Evolutionary conservation across 1,139 yeast species (phyloP).

Genomic region (Yamadazyma songkhlaensis): DNA sequence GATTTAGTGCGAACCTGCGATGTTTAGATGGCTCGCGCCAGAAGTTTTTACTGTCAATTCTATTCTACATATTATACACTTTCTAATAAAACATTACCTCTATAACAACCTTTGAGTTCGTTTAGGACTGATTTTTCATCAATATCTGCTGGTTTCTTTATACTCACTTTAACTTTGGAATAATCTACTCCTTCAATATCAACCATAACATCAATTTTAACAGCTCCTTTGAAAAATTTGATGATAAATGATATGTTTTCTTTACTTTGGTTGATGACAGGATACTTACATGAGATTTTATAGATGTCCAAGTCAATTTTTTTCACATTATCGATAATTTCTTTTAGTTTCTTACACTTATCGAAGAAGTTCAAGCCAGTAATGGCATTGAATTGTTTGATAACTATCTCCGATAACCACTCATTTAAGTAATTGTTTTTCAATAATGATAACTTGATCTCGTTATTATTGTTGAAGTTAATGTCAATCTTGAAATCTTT

Average conservation of each 20-base stretch:
- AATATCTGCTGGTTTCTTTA: too few relatives aligned
- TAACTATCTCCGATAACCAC: constrained; percentile 10
- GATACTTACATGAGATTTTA: constrained; percentile 27
- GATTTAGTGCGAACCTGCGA: too few relatives aligned
- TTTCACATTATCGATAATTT: constrained; percentile 14
- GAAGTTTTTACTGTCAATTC: too few relatives aligned
- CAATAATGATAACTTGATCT: constrained; percentile 1
- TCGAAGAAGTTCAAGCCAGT: constrained; percentile 12
- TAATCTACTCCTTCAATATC: constrained; percentile 2
- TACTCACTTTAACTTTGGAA: not conserved
- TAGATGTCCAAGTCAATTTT: constrained; percentile 27
- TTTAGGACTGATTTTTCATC: not conserved
- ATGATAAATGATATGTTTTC: constrained; percentile 10
- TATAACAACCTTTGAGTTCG: constrained; percentile 4
- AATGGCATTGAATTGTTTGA: constrained; percentile 13
- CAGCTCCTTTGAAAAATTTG: constrained; percentile 9
- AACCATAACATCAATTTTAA: constrained; percentile 4
- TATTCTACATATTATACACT: not conserved
- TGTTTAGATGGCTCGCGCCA: too few relatives aligned
- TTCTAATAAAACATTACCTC: constrained; percentile 2
- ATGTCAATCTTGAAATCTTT: constrained; percentile 10
- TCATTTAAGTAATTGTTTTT: constrained; percentile 10
- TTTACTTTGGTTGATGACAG: constrained; percentile 15
- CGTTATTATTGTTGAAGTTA: not conserved
- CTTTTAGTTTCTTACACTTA: constrained; percentile 18